These are phyloP conservation scores for Selaginella moellendorffii DNA, from an alignment of 75 land plant genomes.

Conservation along the genomic window DNA sequence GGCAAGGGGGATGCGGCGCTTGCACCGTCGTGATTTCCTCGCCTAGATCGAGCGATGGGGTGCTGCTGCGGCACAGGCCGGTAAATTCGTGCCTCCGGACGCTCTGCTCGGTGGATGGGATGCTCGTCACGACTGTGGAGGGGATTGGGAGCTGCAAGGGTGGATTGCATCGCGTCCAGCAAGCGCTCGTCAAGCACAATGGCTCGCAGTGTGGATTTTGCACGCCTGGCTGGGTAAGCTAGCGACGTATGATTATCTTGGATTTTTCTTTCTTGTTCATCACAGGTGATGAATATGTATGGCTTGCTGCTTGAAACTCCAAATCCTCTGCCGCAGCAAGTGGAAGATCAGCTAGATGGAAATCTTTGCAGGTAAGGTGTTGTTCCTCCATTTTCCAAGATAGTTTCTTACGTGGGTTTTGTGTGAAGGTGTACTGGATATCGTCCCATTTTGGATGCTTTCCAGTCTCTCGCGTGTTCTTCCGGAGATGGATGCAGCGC, in stretches of 20 bases:
- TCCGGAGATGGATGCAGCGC: background rate
- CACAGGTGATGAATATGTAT: conserved; percentile 29
- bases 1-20: conserved; percentile 28
- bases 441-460: conserved; percentile 25
- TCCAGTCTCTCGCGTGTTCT: conserved; percentile 19
- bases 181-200: conserved; percentile 9
- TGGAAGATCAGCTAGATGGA: conserved; percentile 27
- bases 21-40: conserved; percentile 20
- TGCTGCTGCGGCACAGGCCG: background rate
- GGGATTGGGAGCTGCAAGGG: conserved; percentile 11
- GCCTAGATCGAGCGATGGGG: background rate
- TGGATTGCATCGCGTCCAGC: conserved; percentile 16
- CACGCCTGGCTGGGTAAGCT: conserved; percentile 19
- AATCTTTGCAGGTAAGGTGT: conserved; percentile 23
- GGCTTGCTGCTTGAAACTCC: conserved; percentile 13
- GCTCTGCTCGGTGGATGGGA: conserved; percentile 18
- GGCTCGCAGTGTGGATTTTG: conserved; percentile 24
- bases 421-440: conserved; percentile 27
- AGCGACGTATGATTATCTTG: background rate
- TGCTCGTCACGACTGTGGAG: conserved; percentile 15
- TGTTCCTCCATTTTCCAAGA: background rate
- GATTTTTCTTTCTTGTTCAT: background rate
- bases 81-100: conserved; percentile 16
- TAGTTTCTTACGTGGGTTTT: background rate
- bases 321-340: conserved; percentile 16